phyloP scores from a whole-genome alignment of 2,329 filamentous ascomycete species.

The Calonectria pseudoreteaudii region DNA sequence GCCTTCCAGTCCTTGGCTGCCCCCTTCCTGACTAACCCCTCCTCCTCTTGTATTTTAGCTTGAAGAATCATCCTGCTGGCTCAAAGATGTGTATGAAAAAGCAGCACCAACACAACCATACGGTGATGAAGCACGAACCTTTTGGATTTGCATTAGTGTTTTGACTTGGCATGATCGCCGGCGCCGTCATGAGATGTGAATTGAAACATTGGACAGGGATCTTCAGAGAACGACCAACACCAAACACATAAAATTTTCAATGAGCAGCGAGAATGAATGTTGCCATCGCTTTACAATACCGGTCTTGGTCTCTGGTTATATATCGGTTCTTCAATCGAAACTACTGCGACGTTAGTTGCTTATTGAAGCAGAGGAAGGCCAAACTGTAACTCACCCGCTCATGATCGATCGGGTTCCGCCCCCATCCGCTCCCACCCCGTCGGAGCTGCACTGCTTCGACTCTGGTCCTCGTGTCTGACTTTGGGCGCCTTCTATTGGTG shows the following conservation, averaged over 20 bases:
- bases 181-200: neutral
- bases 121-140: neutral
- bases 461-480: constrained; percentile 27
- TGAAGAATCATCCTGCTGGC: neutral
- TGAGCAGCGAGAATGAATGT: neutral
- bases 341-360: neutral
- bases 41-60: neutral
- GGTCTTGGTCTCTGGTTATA: neutral
- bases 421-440: constrained; percentile 32
- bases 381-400: neutral
- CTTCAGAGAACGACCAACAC: neutral
- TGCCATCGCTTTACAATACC: neutral
- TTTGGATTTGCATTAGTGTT: neutral
- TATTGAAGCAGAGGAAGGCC: neutral
- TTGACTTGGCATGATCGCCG: neutral
- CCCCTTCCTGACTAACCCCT: neutral
- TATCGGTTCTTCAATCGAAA: neutral
- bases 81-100: neutral
- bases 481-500: constrained; percentile 34
- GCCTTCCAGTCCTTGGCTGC: neutral
- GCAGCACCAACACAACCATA: neutral
- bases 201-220: constrained; percentile 11
- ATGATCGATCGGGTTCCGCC: constrained; percentile 20
- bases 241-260: neutral
- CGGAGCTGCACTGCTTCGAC: constrained; percentile 26